Evolutionary conservation across 169 alveolate species (phyloP), one percentile per base, ranked within the genome.

Genomic region (Babesia ovis): DNA sequence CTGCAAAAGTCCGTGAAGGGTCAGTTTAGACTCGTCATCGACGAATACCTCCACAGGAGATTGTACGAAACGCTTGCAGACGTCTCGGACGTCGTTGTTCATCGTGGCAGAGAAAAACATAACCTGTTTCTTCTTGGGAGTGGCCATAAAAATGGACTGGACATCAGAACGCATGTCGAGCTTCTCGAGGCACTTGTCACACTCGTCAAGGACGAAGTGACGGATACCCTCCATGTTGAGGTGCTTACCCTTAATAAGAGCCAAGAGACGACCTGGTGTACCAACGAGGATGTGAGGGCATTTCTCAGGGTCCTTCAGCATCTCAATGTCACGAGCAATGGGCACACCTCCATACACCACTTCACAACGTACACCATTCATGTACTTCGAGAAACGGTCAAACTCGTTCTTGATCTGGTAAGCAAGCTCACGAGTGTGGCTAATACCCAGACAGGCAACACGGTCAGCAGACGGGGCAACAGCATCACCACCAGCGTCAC

Each of bases 371-470:
- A 97, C 94, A 71, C 91, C 91, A 76, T 91, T 94, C 71, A 97
- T 91, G 94, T 96, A 96, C 89, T 97, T 96, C 46, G 98, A 91
- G 91, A 98, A 97, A 53, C 98, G 91, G 73, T 93, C 97, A 89
- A 97, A 98, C 93, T 98, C 99, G 83, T 98, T 96, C 89, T 97
- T 97, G 56, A 98, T 97, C 88, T 98, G 99, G 86, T 93, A 97
- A 27, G 99, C 99, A 46, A 98, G 94, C 91, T 98, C 99, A 62
- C 99, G 95, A 4, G 99, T 96, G 92, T 97, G 99, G 73, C 98
- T 94, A 31, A 98, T 89, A 46, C 98, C 98, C 60, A 98, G 82
- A 60, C 97, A 91, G 54, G 91, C 88, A 55, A 94, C 96, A 29
- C 92, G 89, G 64, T 91, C 89, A 46, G 62, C 74, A 34, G 85